Base-by-base conservation (phyloP, 495 filamentous ascomycete genomes). In the Xylaria telfairii region DNA sequence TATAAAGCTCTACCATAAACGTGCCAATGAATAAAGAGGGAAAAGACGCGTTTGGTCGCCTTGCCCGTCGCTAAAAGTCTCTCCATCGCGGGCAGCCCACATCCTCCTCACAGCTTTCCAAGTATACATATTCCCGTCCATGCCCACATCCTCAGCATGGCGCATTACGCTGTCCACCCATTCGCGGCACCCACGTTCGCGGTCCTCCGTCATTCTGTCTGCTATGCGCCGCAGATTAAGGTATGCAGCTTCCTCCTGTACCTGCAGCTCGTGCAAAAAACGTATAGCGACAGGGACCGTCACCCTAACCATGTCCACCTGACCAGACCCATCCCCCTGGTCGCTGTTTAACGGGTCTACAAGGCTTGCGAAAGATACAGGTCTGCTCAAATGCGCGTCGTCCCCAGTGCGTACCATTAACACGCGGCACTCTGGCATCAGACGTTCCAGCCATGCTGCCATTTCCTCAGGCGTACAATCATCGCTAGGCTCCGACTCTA, bases 51-150 rank as follows among this genome's bases (percentile, higher is more conserved):
- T 74, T 68, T 74, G 66, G 56, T 74, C 67, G 61, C 66, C 53
- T 42, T 26, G 28, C 60, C 12, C 34, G 61, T 59, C 44, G 60
- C 53, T n/a, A 72, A 74, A 74, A 51, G 61, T 70, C 10, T 74
- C 72, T 44, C 72, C 72, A 74, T 74, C 69, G 64, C 60, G 69
- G 54, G 64, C 56, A 53, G 72, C 69, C 72, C 72, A 74, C 72
- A 74, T 74, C 66, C 72, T 67, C 66, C 72, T 67, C 69, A 74
- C 72, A 57, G 69, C 72, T 44, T 72, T 61, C 73, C 70, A 74
- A 49, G 73, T 72, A 70, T 67, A 67, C 37, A n/a, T 32, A 49
- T 72, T 74, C 39, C 47, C 67, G 66, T 74, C 73, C 28, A 74
- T 32, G 54, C 73, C 73, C 47, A 74, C 61, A 67, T 74, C 69